phyloP scores from a whole-genome alignment of 2,329 filamentous ascomycete species.

The Cercospora nicotianae region DNA sequence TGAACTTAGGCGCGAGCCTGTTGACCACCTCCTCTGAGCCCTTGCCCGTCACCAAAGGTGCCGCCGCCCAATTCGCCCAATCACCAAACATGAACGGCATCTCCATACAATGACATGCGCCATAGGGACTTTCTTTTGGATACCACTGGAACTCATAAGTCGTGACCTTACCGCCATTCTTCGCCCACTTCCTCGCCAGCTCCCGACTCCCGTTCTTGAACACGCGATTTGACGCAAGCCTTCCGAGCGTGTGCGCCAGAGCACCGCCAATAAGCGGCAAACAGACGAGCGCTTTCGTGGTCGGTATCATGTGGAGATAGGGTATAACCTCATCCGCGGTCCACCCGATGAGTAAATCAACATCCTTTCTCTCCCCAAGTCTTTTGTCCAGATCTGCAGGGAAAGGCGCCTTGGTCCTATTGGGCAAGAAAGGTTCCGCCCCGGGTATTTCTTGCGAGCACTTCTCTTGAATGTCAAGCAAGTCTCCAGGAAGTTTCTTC shows the following conservation, averaged over 20 bases:
- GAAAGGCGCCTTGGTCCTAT: not conserved
- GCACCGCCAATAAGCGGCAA: not conserved
- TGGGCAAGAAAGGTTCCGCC: not conserved
- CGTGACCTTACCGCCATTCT: not conserved
- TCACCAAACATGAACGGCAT: constrained; percentile 9
- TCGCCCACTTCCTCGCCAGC: not conserved
- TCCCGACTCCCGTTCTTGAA: constrained; percentile 7
- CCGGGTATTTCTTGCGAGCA: constrained; percentile 1
- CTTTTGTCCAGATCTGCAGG: not conserved
- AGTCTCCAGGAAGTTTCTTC: not conserved
- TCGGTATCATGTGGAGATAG: not conserved
- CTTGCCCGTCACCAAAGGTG: not conserved
- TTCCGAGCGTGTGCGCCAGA: not conserved
- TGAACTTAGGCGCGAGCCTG: not conserved
- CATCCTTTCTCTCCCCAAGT: not conserved
- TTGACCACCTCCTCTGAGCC: not conserved
- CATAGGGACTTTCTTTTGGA: not conserved
- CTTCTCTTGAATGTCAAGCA: not conserved
- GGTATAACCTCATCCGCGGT: not conserved
- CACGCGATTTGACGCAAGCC: not conserved
- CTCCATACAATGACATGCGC: constrained; percentile 13
- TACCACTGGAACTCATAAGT: constrained; percentile 11
- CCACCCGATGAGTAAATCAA: not conserved
- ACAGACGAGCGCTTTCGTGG: not conserved
- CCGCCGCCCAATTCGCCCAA: not conserved